Conservation (phyloP, 257 asterid species). For the Vinca minor region DNA sequence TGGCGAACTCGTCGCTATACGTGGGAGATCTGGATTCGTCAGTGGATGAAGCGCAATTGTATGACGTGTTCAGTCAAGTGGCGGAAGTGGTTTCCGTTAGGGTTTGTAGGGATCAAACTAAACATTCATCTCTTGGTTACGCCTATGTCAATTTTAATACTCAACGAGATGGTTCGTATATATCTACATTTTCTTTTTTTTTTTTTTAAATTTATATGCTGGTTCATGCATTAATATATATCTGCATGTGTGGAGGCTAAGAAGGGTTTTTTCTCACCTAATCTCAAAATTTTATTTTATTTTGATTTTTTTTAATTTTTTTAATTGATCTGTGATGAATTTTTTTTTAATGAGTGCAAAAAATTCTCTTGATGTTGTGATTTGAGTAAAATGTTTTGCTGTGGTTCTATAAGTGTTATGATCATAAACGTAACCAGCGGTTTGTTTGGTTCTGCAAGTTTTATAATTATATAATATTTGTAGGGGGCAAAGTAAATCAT, state of each 20-base stretch:
- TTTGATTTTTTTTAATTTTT: background rate
- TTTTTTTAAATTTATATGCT: background rate
- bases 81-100: conserved; percentile 59
- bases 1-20: conserved; percentile 39
- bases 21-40: conserved; percentile 70
- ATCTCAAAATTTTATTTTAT: background rate
- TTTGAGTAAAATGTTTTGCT: too few relatives aligned
- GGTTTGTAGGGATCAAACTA: conserved; percentile 65
- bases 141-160: conserved; percentile 63
- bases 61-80: conserved; percentile 59
- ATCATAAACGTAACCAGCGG: too few relatives aligned
- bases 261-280: background rate
- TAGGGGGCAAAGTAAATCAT: too few relatives aligned
- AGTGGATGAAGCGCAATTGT: conserved; percentile 56
- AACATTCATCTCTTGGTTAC: conserved; percentile 51
- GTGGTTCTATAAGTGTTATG: background rate
- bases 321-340: background rate
- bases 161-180: conserved; percentile 49
- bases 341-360: background rate
- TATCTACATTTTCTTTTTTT: background rate
- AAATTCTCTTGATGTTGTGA: too few relatives aligned
- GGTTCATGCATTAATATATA: conserved; percentile 18
- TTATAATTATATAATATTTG: too few relatives aligned
- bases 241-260: background rate
- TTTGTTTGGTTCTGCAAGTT: too few relatives aligned